Evolutionary conservation across 805 yeast species (phyloP).

Genomic region (Sungouiella blattae): DNA sequence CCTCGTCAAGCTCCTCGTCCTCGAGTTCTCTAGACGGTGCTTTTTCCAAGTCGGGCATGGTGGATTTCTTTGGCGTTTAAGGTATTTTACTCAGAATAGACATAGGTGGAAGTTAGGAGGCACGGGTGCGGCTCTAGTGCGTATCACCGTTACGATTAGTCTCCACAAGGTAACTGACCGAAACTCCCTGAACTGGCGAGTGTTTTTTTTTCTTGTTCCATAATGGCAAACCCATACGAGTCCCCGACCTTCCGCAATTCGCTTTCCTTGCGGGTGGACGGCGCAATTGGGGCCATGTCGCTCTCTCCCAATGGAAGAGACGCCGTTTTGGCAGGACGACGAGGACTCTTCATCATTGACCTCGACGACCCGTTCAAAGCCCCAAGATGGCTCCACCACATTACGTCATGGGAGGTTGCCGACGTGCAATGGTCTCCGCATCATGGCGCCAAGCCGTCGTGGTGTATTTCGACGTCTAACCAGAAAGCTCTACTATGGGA

Average conservation of each 20-base stretch:
- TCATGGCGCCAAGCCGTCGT: slow-evolving; percentile 65
- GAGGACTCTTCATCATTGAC: slow-evolving; percentile 87
- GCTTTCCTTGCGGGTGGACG: slow-evolving; percentile 81
- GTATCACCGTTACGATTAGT: too few species aligned
- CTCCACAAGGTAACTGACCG: too few species aligned
- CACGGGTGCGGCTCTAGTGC: too few species aligned
- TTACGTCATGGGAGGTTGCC: slow-evolving; percentile 97
- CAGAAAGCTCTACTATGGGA: slow-evolving; percentile 97
- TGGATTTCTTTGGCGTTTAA: background rate
- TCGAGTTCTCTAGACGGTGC: slow-evolving; percentile 1
- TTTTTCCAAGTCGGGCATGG: background rate
- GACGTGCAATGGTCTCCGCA: slow-evolving; percentile 99
- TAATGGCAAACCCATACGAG: slow-evolving; percentile 26
- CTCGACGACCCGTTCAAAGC: slow-evolving; percentile 93
- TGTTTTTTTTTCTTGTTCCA: too few species aligned
- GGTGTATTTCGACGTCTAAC: slow-evolving; percentile 93
- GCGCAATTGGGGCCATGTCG: slow-evolving; percentile 88
- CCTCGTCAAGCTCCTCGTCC: slow-evolving; percentile 22
- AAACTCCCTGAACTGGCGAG: too few species aligned
- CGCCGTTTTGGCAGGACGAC: slow-evolving; percentile 80
- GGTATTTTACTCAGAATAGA: too few species aligned
- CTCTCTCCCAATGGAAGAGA: slow-evolving; percentile 88
- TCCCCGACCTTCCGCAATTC: slow-evolving; percentile 75
- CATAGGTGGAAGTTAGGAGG: too few species aligned
- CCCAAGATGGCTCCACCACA: slow-evolving; percentile 89